A percentile compares a stretch with the other conserved stretches of the same genome.
phyloP scores from a whole-genome alignment of 345 rosid species.

The Hibiscus syriacus region DNA sequence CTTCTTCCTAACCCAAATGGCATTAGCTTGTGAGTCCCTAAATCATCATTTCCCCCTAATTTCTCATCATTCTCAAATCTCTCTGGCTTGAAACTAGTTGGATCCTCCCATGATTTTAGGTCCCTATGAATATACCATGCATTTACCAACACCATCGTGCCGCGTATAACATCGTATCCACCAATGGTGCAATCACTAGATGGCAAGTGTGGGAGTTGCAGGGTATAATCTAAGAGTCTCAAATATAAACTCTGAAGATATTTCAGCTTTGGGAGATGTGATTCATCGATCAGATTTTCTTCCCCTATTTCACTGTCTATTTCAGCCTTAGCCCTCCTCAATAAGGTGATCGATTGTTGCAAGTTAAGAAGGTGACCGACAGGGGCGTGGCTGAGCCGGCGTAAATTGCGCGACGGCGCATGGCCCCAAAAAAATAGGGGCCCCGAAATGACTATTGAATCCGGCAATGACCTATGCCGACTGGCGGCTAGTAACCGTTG shows the following conservation, averaged over 20 bases:
- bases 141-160: neutral
- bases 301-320: no score
- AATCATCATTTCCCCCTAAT: neutral
- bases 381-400: no score
- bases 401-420: no score
- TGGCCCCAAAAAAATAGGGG: no score
- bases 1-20: neutral
- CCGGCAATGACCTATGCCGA: no score
- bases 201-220: conserved; percentile 3
- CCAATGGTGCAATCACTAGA: neutral
- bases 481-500: no score
- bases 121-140: conserved; percentile 3
- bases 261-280: no score
- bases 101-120: neutral
- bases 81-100: neutral
- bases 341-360: conserved; percentile 25
- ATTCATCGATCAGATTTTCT: no score
- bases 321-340: no score
- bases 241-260: no score
- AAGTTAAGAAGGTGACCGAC: no score
- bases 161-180: neutral
- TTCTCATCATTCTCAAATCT: neutral
- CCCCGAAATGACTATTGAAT: no score
- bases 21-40: neutral
- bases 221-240: neutral